Evolutionary conservation across 768 basidiomycete species (phyloP), one percentile per base, ranked within the genome.

Genomic region (Tulasnella sp.): DNA sequence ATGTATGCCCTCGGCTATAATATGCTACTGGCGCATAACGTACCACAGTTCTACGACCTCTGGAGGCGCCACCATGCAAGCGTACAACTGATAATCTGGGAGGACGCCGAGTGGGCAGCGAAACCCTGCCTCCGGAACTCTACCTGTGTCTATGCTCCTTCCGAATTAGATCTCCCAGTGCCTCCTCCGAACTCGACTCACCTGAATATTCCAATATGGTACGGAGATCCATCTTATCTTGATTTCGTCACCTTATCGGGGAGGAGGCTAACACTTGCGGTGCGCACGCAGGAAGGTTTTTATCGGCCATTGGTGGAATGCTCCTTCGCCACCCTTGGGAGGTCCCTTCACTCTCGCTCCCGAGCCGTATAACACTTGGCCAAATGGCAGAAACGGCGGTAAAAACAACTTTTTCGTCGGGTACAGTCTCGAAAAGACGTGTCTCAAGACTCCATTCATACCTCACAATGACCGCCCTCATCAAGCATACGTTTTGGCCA

Each of bases 401-500:
- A 34, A 42, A 31, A 58, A 73, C 21, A 79, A 75, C 76, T 27
- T 44, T 39, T 81, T 74, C 78, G 27, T 79, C 7, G 80, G 80
- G 8, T 81, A 81, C 58, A 79, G 73, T 42, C 34, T 81, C 52
- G 56, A 81, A 36, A 44, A 31, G 34, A 71, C 80, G 3, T 81
- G 80, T 74, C 34, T 24, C 9, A 71, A 75, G 14, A 68, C 42
- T n/a, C 71, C 77, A 1, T 79, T 44, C 40, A 40, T 75, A 9
- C 72, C 77, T 4, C 68, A 62, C n/a, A n/a, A 9, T n/a, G 9
- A 75, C 40, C 72, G 80, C 73, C 56, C 77, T n/a, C 74, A 44
- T 1, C 80, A 79, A 44, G 80, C 74, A 34, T 79, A 79, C 62
- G 48, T 81, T 31, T 56, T 75, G n/a, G 77, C 77, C 9, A 81